A percentile compares a stretch with the other conserved stretches of the same genome.
Conservation (phyloP, 805 yeast species). For the Wickerhamiella azymoides region DNA sequence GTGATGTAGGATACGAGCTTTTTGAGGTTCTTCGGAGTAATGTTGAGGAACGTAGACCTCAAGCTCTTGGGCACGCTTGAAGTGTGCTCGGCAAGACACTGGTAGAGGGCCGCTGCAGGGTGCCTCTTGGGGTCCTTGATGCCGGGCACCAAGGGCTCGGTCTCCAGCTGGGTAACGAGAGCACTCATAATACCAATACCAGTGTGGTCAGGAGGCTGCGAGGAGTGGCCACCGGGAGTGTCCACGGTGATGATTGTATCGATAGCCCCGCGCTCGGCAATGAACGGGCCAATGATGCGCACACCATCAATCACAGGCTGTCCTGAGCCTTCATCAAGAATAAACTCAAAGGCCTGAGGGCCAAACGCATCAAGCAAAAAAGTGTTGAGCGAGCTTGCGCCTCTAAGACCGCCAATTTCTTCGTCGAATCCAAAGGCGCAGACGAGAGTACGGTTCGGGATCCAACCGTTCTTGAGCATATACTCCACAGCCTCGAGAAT, state of each 20-base stretch:
- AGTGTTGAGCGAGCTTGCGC: constrained; percentile 42
- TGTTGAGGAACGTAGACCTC: background rate
- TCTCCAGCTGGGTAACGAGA: constrained; percentile 43
- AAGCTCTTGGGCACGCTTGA: constrained; percentile 21
- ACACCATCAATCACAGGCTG: constrained; percentile 30
- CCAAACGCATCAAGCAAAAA: constrained; percentile 44
- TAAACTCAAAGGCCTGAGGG: constrained; percentile 39
- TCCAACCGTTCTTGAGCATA: constrained; percentile 36
- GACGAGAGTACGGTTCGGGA: constrained; percentile 49
- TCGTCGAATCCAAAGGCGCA: constrained; percentile 69
- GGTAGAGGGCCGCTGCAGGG: constrained; percentile 34
- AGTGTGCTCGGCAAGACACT: constrained; percentile 49
- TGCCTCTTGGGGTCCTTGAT: constrained; percentile 22
- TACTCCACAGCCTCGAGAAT: constrained; percentile 51
- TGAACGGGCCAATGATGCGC: constrained; percentile 39
- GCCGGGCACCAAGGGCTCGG: constrained; percentile 30
- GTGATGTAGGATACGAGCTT: constrained; percentile 8
- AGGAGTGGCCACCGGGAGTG: constrained; percentile 70
- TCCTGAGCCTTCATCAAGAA: constrained; percentile 62
- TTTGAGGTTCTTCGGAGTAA: background rate
- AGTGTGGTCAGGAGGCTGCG: constrained; percentile 68
- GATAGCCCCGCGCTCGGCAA: constrained; percentile 49
- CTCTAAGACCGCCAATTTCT: constrained; percentile 49
- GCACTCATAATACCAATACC: constrained; percentile 60
- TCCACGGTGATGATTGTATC: constrained; percentile 36